These are phyloP conservation scores for Multifurca ochricompacta DNA, from an alignment of 768 basidiomycete genomes.

Conservation along the genomic window DNA sequence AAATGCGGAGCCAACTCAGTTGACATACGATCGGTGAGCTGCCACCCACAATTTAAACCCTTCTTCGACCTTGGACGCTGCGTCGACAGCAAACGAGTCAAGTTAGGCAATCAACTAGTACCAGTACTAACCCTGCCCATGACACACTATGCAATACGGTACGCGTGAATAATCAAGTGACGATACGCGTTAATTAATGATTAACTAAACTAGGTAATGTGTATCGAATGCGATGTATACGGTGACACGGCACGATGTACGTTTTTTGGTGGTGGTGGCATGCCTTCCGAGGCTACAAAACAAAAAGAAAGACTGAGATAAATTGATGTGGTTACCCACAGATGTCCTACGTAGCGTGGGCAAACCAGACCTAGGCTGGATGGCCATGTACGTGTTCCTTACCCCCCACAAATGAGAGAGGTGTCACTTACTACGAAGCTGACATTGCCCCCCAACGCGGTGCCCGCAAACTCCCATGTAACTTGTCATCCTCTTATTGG, in stretches of 20 bases:
- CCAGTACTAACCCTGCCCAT: background rate
- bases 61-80: background rate
- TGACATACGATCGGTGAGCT: background rate
- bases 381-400: slow-evolving; percentile 21
- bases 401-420: no score
- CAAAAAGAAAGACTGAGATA: background rate
- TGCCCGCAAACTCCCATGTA: no score
- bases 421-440: no score
- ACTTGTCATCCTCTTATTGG: no score
- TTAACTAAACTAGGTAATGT: slow-evolving; percentile 5
- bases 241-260: slow-evolving; percentile 15
- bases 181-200: background rate
- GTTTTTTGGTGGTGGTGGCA: background rate
- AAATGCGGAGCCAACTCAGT: background rate
- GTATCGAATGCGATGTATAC: slow-evolving; percentile 11
- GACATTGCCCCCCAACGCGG: no score
- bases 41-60: background rate
- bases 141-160: slow-evolving; percentile 4
- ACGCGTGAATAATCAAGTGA: background rate
- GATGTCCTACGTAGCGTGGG: slow-evolving; percentile 21
- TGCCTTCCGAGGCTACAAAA: background rate
- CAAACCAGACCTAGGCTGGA: slow-evolving; percentile 21
- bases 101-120: background rate
- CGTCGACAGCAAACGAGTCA: background rate
- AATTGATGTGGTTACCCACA: background rate